Evolutionary conservation across 2,329 filamentous ascomycete genomes (phyloP).

Genomic region (Apiospora kogelbergensis): DNA sequence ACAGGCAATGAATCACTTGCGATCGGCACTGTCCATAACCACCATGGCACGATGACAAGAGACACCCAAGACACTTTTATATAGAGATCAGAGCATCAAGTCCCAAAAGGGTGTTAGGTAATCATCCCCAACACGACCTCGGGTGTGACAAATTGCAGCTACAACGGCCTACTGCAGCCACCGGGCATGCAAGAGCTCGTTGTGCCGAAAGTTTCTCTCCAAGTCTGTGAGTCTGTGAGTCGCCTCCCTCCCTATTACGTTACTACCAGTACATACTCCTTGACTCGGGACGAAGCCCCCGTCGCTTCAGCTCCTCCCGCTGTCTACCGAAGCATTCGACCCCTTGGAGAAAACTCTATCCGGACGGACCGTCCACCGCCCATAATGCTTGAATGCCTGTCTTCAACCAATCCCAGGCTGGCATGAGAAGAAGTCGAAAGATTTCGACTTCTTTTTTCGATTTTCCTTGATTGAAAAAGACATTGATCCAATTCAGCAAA

Average conservation of each 20-base stretch:
- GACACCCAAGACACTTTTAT: background rate
- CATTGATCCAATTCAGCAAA: background rate
- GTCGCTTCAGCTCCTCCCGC: background rate
- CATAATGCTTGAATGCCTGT: background rate
- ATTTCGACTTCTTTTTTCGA: background rate
- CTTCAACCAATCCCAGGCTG: background rate
- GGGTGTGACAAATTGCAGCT: background rate
- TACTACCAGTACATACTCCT: too few species aligned
- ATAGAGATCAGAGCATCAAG: background rate
- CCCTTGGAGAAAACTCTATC: background rate
- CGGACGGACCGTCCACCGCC: too few species aligned
- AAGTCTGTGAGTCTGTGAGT: background rate
- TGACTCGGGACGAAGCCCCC: background rate
- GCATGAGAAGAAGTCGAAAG: background rate
- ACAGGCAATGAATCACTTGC: background rate
- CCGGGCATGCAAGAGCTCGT: background rate
- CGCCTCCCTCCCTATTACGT: too few species aligned
- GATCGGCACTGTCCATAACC: background rate
- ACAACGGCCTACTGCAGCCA: background rate
- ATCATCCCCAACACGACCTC: background rate
- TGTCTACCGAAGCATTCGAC: background rate
- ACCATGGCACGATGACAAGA: background rate
- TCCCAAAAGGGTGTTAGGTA: background rate
- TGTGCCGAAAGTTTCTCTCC: background rate
- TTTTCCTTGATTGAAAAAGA: background rate